These are phyloP conservation scores for Pichia sp. DNA, from an alignment of 1,139 yeast species.

Conservation along the genomic window DNA sequence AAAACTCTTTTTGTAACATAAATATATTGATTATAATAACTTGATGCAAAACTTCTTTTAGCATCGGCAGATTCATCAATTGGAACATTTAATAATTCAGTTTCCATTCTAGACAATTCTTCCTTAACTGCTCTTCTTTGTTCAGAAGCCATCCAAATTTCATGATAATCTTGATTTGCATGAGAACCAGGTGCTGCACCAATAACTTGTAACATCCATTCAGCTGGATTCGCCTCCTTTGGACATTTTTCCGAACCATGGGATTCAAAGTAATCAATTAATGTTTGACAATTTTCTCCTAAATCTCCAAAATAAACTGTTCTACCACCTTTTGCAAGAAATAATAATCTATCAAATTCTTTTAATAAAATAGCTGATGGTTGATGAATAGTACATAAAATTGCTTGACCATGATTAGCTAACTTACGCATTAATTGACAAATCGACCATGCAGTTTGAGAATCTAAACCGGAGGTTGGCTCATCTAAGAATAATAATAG, in stretches of 20 bases:
- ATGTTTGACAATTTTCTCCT: conserved; percentile 45
- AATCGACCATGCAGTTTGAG: conserved; percentile 55
- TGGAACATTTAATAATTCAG: conserved; percentile 19
- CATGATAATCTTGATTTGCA: conserved; percentile 41
- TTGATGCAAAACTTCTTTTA: conserved; percentile 45
- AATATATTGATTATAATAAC: conserved; percentile 41
- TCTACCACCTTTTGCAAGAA: conserved; percentile 51
- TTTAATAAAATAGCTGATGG: conserved; percentile 54
- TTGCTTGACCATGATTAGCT: conserved; percentile 52
- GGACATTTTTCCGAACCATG: conserved; percentile 38
- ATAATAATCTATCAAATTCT: conserved; percentile 45
- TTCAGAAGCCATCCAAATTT: conserved; percentile 39
- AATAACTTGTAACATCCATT: conserved; percentile 56
- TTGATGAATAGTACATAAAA: conserved; percentile 53
- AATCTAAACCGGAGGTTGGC: conserved; percentile 55
- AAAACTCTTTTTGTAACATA: conserved; percentile 51
- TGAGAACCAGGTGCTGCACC: conserved; percentile 60
- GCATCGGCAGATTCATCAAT: conserved; percentile 29
- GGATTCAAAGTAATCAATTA: conserved; percentile 52
- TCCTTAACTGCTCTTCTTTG: conserved; percentile 28
- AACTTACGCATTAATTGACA: conserved; percentile 44
- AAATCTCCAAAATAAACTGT: conserved; percentile 67
- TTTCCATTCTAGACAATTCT: conserved; percentile 28
- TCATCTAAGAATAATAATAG: conserved; percentile 49
- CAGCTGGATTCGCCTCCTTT: conserved; percentile 57